These are phyloP conservation scores for Clohesyomyces aquaticus DNA, from an alignment of 495 filamentous ascomycete species.

Conservation along the genomic window DNA sequence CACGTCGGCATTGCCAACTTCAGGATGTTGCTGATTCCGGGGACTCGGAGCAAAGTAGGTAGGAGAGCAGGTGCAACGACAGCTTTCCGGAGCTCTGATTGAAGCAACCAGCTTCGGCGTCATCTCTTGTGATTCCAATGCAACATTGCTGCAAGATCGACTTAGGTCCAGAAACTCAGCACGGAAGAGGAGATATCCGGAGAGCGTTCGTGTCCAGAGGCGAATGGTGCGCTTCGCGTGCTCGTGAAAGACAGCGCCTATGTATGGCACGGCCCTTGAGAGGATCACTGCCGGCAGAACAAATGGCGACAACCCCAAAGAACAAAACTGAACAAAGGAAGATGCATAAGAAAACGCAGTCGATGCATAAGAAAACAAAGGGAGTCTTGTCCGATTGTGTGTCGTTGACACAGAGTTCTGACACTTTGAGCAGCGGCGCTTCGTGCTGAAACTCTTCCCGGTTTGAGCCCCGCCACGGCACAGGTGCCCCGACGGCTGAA, in stretches of 20 bases:
- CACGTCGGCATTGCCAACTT: no score
- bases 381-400: slow-evolving; percentile 4
- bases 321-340: neutral
- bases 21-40: no score
- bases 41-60: no score
- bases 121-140: no score
- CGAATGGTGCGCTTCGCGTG: slow-evolving; percentile 7
- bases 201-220: neutral
- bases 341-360: slow-evolving; percentile 15
- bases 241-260: no score
- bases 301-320: slow-evolving; percentile 12
- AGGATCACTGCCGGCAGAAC: no score
- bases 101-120: no score
- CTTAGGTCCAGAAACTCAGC: no score
- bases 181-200: neutral
- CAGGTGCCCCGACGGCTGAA: neutral
- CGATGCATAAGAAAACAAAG: slow-evolving; percentile 23
- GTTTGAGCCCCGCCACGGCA: slow-evolving; percentile 29
- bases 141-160: no score
- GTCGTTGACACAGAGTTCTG: slow-evolving; percentile 28
- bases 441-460: slow-evolving; percentile 7
- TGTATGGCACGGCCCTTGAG: no score
- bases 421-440: slow-evolving; percentile 13
- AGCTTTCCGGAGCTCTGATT: no score
- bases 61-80: no score